Conservation (phyloP, 176 grass and related monocot species). For the Neostapfia colusana region DNA sequence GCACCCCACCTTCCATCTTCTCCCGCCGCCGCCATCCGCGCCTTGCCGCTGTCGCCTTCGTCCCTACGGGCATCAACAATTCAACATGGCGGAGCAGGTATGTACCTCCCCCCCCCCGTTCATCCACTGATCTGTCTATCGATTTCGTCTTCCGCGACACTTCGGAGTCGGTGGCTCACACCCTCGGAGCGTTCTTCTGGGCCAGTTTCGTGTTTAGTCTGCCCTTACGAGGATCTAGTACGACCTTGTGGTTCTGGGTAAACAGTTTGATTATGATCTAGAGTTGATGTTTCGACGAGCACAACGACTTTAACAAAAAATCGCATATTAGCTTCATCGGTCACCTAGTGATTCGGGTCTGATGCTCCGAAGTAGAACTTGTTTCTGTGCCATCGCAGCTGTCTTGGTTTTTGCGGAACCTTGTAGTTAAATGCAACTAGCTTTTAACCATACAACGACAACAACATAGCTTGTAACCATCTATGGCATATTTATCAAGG, state of each 20-base stretch:
- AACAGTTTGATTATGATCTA: background rate
- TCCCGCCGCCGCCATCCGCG: too few relatives aligned
- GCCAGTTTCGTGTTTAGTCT: background rate
- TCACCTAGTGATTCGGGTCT: background rate
- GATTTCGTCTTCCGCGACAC: too few relatives aligned
- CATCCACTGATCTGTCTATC: background rate
- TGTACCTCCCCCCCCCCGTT: too few relatives aligned
- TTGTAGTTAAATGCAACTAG: background rate
- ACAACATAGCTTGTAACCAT: background rate
- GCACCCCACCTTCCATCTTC: background rate
- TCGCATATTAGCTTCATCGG: background rate
- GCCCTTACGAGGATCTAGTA: background rate
- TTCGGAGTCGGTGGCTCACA: background rate
- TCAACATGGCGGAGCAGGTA: slow-evolving; percentile 46
- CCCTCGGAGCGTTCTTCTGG: background rate
- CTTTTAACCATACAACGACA: too few relatives aligned
- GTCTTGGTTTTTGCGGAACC: background rate
- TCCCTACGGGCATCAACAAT: slow-evolving; percentile 8
- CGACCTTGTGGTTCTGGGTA: too few relatives aligned
- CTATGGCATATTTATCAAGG: background rate
- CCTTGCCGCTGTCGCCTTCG: background rate
- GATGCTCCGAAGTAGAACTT: background rate
- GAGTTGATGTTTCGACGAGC: background rate
- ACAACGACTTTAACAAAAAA: background rate
- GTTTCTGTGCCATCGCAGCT: background rate